Conservation (phyloP, 495 filamentous ascomycete species). For the Hapsidospora chrysogenum region DNA sequence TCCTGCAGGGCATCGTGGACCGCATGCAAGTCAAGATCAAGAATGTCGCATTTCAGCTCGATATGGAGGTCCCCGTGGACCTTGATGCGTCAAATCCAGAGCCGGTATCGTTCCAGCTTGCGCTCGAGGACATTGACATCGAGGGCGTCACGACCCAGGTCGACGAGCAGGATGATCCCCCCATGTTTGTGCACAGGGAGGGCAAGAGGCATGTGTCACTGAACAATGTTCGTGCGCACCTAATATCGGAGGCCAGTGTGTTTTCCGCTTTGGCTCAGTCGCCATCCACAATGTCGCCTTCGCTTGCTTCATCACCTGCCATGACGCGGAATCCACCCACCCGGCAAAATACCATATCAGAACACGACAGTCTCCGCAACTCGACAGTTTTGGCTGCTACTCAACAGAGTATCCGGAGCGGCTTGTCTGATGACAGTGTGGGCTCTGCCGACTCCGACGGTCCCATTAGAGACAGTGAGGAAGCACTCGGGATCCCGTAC, state of each 20-base stretch:
- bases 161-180: slow-evolving; percentile 12
- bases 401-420: background rate
- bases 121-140: slow-evolving; percentile 47
- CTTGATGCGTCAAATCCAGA: slow-evolving; percentile 30
- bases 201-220: slow-evolving; percentile 52
- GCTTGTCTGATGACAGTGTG: slow-evolving; percentile 6
- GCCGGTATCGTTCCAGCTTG: slow-evolving; percentile 45
- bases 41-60: slow-evolving; percentile 35
- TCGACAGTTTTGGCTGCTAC: background rate
- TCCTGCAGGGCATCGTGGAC: slow-evolving; percentile 69
- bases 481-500: slow-evolving; percentile 32
- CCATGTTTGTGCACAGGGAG: slow-evolving; percentile 23
- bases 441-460: slow-evolving; percentile 10
- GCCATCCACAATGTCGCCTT: slow-evolving; percentile 44
- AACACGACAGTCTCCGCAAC: background rate
- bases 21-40: slow-evolving; percentile 55
- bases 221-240: slow-evolving; percentile 40
- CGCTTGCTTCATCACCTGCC: slow-evolving; percentile 27
- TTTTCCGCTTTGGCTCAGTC: slow-evolving; percentile 51
- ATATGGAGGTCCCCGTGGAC: slow-evolving; percentile 49
- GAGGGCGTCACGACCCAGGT: slow-evolving; percentile 38
- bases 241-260: slow-evolving; percentile 57
- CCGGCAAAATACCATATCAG: slow-evolving; percentile 7
- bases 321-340: slow-evolving; percentile 8
- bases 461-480: slow-evolving; percentile 25